phyloP scores from a whole-genome alignment of 1,284 basidiomycete species.

The Trametes polyzona region DNA sequence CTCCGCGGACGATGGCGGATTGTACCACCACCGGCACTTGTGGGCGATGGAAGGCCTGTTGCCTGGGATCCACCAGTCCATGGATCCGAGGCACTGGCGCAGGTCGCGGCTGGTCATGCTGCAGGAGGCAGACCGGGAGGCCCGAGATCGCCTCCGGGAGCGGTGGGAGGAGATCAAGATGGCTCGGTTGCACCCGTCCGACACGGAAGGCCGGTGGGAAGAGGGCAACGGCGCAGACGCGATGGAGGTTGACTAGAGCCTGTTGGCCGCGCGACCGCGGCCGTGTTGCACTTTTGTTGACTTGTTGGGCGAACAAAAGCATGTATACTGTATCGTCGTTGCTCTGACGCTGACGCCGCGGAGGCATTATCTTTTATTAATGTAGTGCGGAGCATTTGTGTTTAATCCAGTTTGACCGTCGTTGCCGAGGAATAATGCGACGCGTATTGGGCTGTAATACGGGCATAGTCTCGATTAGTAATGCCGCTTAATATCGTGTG shows the following conservation, averaged over 20 bases:
- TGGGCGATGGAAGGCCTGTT: conserved; percentile 72
- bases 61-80: conserved; percentile 63
- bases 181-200: conserved; percentile 18
- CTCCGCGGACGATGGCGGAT: conserved; percentile 37
- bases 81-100: conserved; percentile 62
- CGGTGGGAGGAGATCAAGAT: conserved; percentile 28
- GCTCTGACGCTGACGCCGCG: neutral
- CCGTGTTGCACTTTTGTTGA: neutral
- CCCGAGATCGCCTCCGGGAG: conserved; percentile 34
- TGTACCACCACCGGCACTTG: conserved; percentile 49
- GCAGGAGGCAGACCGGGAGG: conserved; percentile 56
- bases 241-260: conserved; percentile 18
- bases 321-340: neutral
- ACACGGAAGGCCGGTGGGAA: neutral
- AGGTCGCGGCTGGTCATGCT: conserved; percentile 56
- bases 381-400: conserved; percentile 1
- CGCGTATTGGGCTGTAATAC: neutral
- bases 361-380: neutral
- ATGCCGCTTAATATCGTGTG: conserved; percentile 3
- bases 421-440: conserved; percentile 11
- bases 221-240: neutral
- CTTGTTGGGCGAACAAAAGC: conserved; percentile 7
- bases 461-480: conserved; percentile 6
- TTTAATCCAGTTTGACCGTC: too few relatives aligned
- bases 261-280: neutral